These are phyloP conservation scores for Graphilbum fragrans DNA, from an alignment of 2,329 filamentous ascomycete genomes.

Conservation along the genomic window DNA sequence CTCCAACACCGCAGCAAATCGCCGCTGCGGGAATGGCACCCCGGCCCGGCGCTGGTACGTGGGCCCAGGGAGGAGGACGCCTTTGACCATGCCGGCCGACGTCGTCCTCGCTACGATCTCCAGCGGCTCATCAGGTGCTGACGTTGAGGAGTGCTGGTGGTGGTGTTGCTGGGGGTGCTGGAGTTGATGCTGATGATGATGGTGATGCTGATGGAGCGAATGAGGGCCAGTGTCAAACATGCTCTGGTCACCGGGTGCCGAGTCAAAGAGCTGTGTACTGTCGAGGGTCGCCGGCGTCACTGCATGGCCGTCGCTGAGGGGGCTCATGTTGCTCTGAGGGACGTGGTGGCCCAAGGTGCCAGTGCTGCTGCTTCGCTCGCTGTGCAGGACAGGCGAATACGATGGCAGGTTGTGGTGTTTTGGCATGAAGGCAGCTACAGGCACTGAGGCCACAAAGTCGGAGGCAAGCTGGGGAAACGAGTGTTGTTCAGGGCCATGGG, in stretches of 20 bases:
- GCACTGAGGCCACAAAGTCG: background rate
- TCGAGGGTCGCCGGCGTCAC: background rate
- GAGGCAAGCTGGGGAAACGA: background rate
- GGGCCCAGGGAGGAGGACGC: background rate
- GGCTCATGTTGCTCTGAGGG: too few species aligned
- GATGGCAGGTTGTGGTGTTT: background rate
- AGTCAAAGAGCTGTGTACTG: background rate
- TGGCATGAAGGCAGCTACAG: background rate
- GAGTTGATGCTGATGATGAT: too few species aligned
- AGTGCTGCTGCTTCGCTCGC: too few species aligned
- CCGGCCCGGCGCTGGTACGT: background rate
- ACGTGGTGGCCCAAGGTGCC: too few species aligned
- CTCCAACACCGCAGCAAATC: constrained; percentile 1
- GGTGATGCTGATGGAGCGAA: background rate
- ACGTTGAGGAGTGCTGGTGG: background rate
- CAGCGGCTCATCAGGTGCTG: background rate
- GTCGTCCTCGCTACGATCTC: background rate
- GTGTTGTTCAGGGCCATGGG: background rate
- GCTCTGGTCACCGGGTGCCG: background rate
- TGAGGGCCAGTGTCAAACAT: background rate
- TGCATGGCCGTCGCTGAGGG: background rate
- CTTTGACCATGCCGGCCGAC: background rate
- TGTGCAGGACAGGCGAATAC: background rate
- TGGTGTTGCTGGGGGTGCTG: too few species aligned
- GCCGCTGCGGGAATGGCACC: constrained; percentile 1